A percentile compares a stretch with the other conserved stretches of the same genome.
phyloP scores from a whole-genome alignment of 371 early-diverging fungal genomes.

The Circinella umbellata region DNA sequence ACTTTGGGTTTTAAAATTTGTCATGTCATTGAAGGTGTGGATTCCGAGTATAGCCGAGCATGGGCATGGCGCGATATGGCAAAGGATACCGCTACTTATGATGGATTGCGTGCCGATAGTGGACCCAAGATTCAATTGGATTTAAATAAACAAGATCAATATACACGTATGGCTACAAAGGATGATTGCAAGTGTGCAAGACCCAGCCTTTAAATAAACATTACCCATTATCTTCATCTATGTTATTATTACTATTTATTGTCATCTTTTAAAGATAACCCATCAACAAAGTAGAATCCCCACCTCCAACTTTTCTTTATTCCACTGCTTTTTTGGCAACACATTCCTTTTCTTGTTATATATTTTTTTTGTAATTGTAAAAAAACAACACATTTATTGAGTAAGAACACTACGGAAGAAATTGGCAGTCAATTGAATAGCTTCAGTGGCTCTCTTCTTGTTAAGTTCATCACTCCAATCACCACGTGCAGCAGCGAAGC shows the following conservation, averaged over 20 bases:
- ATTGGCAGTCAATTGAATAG: conserved; percentile 50
- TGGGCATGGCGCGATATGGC: conserved; percentile 35
- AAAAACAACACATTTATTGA: background rate
- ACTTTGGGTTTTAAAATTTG: conserved; percentile 33
- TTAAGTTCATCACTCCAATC: conserved; percentile 58
- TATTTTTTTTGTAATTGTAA: too few species aligned
- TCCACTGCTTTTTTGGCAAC: too few species aligned
- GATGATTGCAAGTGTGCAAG: conserved; percentile 2
- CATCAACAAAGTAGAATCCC: too few species aligned
- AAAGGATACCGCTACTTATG: conserved; percentile 9
- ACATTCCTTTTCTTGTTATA: too few species aligned
- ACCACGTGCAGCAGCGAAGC: conserved; percentile 74
- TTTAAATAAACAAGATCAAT: conserved; percentile 7
- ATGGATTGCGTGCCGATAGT: conserved; percentile 18
- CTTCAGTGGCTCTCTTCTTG: conserved; percentile 57
- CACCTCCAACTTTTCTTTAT: too few species aligned
- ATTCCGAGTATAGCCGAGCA: conserved; percentile 29
- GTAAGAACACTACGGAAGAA: conserved; percentile 49
- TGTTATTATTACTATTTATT: background rate
- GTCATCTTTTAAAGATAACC: too few species aligned
- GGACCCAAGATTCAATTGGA: conserved; percentile 14
- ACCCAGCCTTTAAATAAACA: background rate
- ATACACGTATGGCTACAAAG: conserved; percentile 14
- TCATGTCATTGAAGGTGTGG: conserved; percentile 33
- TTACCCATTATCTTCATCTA: background rate